Base-by-base conservation (phyloP, 2,329 filamentous ascomycete species). In the Fusarium xylarioides region DNA sequence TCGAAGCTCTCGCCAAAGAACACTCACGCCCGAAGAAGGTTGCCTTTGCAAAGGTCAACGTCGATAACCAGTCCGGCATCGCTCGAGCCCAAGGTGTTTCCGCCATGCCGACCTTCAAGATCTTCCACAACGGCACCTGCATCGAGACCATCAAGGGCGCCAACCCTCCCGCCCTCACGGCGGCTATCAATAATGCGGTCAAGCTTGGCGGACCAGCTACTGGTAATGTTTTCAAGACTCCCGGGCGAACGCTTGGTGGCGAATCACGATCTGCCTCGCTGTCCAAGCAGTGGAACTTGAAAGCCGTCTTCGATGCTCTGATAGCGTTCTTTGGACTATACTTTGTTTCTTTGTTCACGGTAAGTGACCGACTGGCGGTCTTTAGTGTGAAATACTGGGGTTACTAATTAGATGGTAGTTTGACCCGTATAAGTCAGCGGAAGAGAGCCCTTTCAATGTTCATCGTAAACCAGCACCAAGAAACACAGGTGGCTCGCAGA, bases 21-120 rank as follows among this genome's bases (percentile, higher is more conserved):
- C 90, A 96, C 79, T 91, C 94, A 54, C 91, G 94, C 74, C 91
- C 94, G 21, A 92, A 92, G 79, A 91, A 91, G 80, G 92, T 98
- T 78, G 93, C 93, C 52, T 99, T 98, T 81, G 91, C 91, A 79
- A 98, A 97, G 84, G 90, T 98, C 85, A 92, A 98, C 85, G 94
- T 95, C 79, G 95, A 98, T 80, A 86, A 88, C 76, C 94, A 97
- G 82, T 88, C 91, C 74, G 90, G 92, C 65, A 91, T 98, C 73
- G 90, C 95, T 18, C 88, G 91, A 78, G 87, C 91, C 75, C 94
- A 97, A 85, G 89, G 90, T 77, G 91, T 98, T 80, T 90, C 91
- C 78, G 94, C 94, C 73, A 95, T 97, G 91, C 96, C 96, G 11
- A 98, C 96, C 58, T 98, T 99, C 84, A 89, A 98, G 81, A 91